Base-by-base conservation (phyloP, 179 eudicot genomes). In the Silene coronaria region DNA sequence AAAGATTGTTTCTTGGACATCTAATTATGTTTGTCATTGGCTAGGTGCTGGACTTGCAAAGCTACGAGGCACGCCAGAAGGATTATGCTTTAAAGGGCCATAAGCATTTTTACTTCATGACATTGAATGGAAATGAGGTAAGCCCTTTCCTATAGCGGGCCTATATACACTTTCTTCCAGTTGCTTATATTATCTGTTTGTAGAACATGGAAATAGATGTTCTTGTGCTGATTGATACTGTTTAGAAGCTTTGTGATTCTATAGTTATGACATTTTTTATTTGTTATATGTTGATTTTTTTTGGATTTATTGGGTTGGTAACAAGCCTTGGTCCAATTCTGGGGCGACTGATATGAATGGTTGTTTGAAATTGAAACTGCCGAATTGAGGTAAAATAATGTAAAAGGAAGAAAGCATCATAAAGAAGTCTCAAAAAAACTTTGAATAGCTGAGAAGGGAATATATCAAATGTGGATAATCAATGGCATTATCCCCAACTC, bases 21-120 rank as follows among this genome's bases (percentile, higher is more conserved):
- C 17, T 72, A 21, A 48, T 16, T 30, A 62, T 21, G 7, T 34
- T 48, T 16, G 46, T 73, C 27, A 36, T 16, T 28, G 16, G 36
- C 4, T 28, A 74, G 99, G 97, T 95, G 79, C 88, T 95, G 82
- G 97, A 95, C 77, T 79, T 95, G 86, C 95, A 79, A 75, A 80
- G 89, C 45, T 95, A 95, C 74, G 95, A 89, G 84, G 89, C 91
- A 65, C 91, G 99, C 5, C 97, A 92, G 77, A 89, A 78, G 72
- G 91, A 90, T 34, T 95, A 92, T 77, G 97, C 97, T 75, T 80
- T 84, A 48, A 80, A 84, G 79, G 96, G 97, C 62, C 95, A 95
- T 85, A 92, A 85, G 82, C 99, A 95, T 86, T 95, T 95, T 84
- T 95, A 95, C 84, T 95, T 95, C 86, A 95, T 95, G 99, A 95